phyloP scores from a whole-genome alignment of 192 early-diverging fungal genomes.

The Irineochytrium annulatum region DNA sequence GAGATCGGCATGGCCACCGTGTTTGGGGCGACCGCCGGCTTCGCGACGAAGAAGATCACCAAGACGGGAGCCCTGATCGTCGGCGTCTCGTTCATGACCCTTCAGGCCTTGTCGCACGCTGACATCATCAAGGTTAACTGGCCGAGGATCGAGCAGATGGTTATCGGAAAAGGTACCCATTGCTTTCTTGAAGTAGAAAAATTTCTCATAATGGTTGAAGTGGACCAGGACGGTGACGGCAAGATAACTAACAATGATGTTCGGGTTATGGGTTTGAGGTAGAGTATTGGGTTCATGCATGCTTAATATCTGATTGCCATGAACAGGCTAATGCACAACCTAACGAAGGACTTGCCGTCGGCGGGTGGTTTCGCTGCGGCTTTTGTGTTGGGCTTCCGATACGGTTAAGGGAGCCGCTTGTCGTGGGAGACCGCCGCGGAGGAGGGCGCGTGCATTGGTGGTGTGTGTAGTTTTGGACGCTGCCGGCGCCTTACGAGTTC shows the following conservation, averaged over 20 bases:
- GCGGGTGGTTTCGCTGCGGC: slow-evolving; percentile 38
- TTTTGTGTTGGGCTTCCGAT: slow-evolving; percentile 35
- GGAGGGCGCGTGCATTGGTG: too few relatives aligned
- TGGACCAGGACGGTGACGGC: slow-evolving; percentile 42
- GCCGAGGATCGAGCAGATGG: slow-evolving; percentile 23
- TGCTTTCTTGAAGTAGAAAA: too few relatives aligned
- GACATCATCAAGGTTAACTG: slow-evolving; percentile 39
- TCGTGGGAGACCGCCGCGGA: background rate
- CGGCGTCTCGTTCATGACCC: slow-evolving; percentile 31
- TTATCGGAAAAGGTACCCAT: too few relatives aligned
- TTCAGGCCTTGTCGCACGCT: slow-evolving; percentile 32
- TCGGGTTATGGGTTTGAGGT: slow-evolving; percentile 7
- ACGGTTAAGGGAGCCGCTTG: slow-evolving; percentile 22
- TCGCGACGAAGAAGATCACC: slow-evolving; percentile 39
- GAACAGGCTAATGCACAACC: slow-evolving; percentile 26
- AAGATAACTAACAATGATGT: slow-evolving; percentile 39
- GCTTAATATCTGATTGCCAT: too few relatives aligned
- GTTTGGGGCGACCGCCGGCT: slow-evolving; percentile 37
- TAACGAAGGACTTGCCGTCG: slow-evolving; percentile 32
- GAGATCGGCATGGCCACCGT: too few relatives aligned
- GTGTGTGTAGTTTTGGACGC: too few relatives aligned
- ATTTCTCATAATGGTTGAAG: too few relatives aligned
- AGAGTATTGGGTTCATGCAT: too few relatives aligned
- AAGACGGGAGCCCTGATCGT: slow-evolving; percentile 30
- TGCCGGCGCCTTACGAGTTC: too few relatives aligned